These are phyloP conservation scores for Lipomyces starkeyi DNA, from an alignment of 805 yeast genomes.

Conservation along the genomic window DNA sequence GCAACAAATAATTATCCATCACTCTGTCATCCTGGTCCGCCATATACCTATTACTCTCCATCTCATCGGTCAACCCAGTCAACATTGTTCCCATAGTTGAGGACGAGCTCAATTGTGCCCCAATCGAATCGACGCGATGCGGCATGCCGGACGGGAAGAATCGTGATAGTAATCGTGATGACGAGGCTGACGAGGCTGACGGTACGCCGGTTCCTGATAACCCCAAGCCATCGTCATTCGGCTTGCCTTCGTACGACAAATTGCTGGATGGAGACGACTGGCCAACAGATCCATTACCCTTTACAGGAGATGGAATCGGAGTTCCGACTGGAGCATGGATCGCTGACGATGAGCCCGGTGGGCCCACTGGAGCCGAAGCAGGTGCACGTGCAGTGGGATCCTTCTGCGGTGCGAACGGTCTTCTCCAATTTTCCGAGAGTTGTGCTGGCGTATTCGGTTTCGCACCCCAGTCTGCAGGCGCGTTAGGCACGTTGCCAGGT, in stretches of 20 bases:
- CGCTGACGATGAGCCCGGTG: neutral
- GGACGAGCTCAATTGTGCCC: slow-evolving; percentile 2
- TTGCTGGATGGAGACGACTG: slow-evolving; percentile 27
- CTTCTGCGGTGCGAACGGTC: slow-evolving; percentile 22
- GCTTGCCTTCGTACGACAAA: slow-evolving; percentile 5
- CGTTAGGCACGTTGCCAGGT: neutral
- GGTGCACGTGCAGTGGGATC: neutral
- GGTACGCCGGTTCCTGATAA: neutral
- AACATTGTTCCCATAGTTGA: slow-evolving; percentile 4
- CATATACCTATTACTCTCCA: neutral
- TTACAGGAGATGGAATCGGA: slow-evolving; percentile 25
- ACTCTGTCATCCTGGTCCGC: neutral
- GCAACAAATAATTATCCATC: slow-evolving; percentile 15
- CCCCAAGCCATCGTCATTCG: neutral
- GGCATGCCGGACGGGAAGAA: slow-evolving; percentile 32
- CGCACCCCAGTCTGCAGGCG: slow-evolving; percentile 8
- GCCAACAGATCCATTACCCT: slow-evolving; percentile 8
- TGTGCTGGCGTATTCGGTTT: slow-evolving; percentile 24
- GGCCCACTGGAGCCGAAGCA: neutral
- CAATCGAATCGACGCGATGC: neutral
- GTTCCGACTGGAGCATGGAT: slow-evolving; percentile 21
- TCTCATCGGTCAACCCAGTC: slow-evolving; percentile 3
- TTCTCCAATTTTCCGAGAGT: slow-evolving; percentile 33
- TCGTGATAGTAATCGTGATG: slow-evolving; percentile 28
- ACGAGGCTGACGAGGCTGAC: slow-evolving; percentile 13